Percentiles rank a stretch among this genome's conserved stretches.
phyloP scores from a whole-genome alignment of 768 basidiomycete genomes.

The Suillus decipiens region DNA sequence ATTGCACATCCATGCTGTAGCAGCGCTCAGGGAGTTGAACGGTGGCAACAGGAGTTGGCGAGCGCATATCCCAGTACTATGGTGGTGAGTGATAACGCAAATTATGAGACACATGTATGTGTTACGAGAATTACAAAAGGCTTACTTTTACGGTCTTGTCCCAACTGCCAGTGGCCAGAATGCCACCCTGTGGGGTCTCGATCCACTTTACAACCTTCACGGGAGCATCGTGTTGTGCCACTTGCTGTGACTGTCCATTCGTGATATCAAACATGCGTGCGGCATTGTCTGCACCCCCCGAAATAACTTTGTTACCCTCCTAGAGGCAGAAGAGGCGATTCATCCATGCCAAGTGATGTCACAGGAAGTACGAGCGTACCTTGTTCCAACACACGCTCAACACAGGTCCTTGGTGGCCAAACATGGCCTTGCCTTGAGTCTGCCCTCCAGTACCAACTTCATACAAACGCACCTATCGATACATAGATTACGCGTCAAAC shows the following conservation, averaged over 20 bases:
- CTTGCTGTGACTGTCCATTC: constrained; percentile 78
- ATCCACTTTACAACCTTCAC: constrained; percentile 83
- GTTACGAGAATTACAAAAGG: constrained; percentile 7
- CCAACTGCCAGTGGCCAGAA: constrained; percentile 95
- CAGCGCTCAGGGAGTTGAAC: constrained; percentile 89
- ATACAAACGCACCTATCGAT: constrained; percentile 83
- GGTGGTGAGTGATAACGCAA: neutral
- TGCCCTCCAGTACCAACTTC: constrained; percentile 81
- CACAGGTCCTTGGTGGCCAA: constrained; percentile 87
- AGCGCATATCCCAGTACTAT: constrained; percentile 94
- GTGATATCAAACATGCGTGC: constrained; percentile 91
- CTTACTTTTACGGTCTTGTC: constrained; percentile 93
- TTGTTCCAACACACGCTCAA: constrained; percentile 90
- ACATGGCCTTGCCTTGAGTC: constrained; percentile 88
- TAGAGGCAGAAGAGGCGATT: constrained; percentile 29
- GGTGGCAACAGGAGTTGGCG: constrained; percentile 71
- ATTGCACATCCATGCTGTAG: constrained; percentile 82
- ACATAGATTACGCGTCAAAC: constrained; percentile 18
- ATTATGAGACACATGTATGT: neutral
- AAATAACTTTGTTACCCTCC: constrained; percentile 91
- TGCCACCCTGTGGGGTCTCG: constrained; percentile 70
- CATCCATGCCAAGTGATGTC: neutral
- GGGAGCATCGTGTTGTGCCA: constrained; percentile 90
- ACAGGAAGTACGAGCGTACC: constrained; percentile 44
- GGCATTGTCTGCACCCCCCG: constrained; percentile 93